These are phyloP conservation scores for Epithele typhae DNA, from an alignment of 768 basidiomycete genomes.

Conservation along the genomic window DNA sequence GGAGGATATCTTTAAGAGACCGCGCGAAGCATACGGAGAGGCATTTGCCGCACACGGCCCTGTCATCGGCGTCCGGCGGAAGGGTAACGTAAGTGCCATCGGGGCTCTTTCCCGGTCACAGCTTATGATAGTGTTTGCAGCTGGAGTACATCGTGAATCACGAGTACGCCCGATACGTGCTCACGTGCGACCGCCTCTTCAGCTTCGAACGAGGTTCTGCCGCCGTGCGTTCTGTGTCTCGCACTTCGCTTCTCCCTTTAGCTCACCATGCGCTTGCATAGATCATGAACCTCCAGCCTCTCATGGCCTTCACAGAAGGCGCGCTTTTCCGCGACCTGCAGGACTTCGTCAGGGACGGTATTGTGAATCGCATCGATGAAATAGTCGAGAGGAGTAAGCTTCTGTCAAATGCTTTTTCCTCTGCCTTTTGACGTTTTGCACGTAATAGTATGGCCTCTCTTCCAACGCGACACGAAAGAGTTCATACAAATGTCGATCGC, in stretches of 20 bases:
- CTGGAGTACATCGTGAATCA: conserved; percentile 32
- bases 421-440: neutral
- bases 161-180: conserved; percentile 23
- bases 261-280: conserved; percentile 6
- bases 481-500: conserved; percentile 12
- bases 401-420: neutral
- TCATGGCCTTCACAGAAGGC: conserved; percentile 23
- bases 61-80: conserved; percentile 29
- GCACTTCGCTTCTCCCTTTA: no score
- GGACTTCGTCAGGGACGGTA: conserved; percentile 25
- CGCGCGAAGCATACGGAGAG: conserved; percentile 28
- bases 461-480: conserved; percentile 19
- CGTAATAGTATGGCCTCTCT: conserved; percentile 17
- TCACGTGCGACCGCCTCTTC: conserved; percentile 27
- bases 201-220: conserved; percentile 32
- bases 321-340: conserved; percentile 27
- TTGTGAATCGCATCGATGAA: conserved; percentile 23
- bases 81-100: conserved; percentile 22
- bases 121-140: conserved; percentile 8
- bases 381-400: conserved; percentile 19
- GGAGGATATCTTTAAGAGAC: conserved; percentile 27
- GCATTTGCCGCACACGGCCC: conserved; percentile 28
- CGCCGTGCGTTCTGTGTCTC: no score
- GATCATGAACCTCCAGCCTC: conserved; percentile 29
- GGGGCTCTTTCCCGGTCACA: neutral